Conservation (phyloP, 108 stramenopile species). For the Aurantiochytrium sp. region DNA sequence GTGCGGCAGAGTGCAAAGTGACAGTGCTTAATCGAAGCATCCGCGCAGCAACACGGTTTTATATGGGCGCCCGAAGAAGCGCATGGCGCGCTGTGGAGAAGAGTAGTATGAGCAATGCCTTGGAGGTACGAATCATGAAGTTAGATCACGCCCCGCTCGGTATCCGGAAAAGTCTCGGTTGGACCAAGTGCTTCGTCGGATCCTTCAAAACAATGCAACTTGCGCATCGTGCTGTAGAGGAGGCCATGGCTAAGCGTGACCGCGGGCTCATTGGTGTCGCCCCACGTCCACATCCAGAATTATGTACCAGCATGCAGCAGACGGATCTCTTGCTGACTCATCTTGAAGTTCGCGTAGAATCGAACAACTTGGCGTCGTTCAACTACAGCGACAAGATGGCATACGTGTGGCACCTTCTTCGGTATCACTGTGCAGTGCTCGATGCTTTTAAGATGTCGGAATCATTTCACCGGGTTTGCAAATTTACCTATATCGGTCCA, state of each 20-base stretch:
- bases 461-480: not conserved
- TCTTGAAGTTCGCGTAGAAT: not conserved
- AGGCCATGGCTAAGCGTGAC: not conserved
- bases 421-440: not conserved
- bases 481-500: not conserved
- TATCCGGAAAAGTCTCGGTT: not conserved
- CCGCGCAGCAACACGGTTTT: not conserved
- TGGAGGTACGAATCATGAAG: not conserved
- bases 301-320: not conserved
- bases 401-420: not conserved
- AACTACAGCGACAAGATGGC: not conserved
- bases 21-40: not conserved
- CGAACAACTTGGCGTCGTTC: not conserved
- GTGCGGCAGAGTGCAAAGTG: not conserved
- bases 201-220: not conserved
- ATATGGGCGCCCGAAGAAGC: not conserved
- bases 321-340: not conserved
- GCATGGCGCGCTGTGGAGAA: not conserved
- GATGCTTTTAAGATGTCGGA: not conserved
- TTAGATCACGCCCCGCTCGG: not conserved
- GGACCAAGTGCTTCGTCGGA: not conserved
- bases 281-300: not conserved
- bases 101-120: not conserved
- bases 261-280: not conserved
- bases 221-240: not conserved